These are phyloP conservation scores for Pseudopithomyces chartarum DNA, from an alignment of 2,329 filamentous ascomycete genomes.

Conservation along the genomic window DNA sequence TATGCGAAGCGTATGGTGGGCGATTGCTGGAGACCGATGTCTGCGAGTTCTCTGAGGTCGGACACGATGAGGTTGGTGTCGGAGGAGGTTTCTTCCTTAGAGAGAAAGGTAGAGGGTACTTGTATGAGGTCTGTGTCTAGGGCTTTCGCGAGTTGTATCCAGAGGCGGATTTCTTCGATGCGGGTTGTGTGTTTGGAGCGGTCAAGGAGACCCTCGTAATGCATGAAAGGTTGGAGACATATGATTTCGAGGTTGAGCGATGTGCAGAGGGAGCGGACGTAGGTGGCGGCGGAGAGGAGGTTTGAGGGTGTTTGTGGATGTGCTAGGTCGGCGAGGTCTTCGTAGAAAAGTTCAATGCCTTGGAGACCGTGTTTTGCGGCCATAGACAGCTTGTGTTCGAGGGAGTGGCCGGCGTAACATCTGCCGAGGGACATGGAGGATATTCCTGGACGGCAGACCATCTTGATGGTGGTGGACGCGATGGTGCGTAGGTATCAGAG, in stretches of 20 bases:
- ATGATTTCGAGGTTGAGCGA: conserved; percentile 63
- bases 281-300: conserved; percentile 62
- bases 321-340: conserved; percentile 71
- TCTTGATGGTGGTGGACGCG: conserved; percentile 24
- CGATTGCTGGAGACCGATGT: conserved; percentile 64
- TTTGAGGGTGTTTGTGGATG: conserved; percentile 49
- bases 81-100: conserved; percentile 55
- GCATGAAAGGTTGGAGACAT: conserved; percentile 76
- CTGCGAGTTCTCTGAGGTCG: conserved; percentile 69
- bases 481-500: background rate
- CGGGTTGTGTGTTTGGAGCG: conserved; percentile 61
- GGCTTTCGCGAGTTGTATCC: conserved; percentile 69
- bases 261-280: conserved; percentile 63
- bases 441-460: conserved; percentile 67
- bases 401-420: conserved; percentile 67
- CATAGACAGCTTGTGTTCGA: conserved; percentile 70
- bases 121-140: conserved; percentile 74
- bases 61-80: conserved; percentile 62
- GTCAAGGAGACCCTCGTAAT: conserved; percentile 76
- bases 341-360: conserved; percentile 78
- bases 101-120: conserved; percentile 73
- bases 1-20: conserved; percentile 72
- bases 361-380: conserved; percentile 68
- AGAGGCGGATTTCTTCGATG: conserved; percentile 68
- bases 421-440: conserved; percentile 79